Percentiles rank a stretch among this genome's conserved stretches.
Conservation (phyloP, 176 grass and related monocot species). For the Cenchrus purpureus region DNA sequence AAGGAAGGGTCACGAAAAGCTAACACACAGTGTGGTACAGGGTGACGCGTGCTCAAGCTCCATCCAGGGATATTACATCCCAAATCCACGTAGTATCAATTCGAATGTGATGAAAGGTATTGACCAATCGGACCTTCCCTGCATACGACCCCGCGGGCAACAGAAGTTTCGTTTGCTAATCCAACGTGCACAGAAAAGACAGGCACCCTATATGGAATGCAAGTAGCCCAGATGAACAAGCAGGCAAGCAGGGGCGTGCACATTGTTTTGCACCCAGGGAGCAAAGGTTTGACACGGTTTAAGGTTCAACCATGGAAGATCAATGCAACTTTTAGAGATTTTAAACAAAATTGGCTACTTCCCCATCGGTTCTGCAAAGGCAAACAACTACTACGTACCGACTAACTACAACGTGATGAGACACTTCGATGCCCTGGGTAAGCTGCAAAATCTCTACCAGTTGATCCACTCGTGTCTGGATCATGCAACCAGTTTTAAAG, state of each 20-base stretch:
- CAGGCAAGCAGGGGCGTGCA: neutral
- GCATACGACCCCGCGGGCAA: neutral
- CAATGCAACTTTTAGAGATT: neutral
- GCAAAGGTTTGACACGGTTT: neutral
- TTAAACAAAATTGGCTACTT: conserved; percentile 12
- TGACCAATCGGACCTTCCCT: neutral
- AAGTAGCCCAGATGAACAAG: neutral
- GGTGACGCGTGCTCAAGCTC: neutral
- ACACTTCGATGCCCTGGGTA: neutral
- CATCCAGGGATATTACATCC: neutral
- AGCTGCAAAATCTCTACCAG: neutral
- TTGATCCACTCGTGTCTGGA: conserved; percentile 18
- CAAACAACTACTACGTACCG: neutral
- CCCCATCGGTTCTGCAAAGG: neutral
- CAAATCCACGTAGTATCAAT: no score
- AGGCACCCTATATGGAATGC: neutral
- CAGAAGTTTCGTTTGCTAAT: neutral
- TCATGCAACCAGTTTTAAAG: conserved; percentile 14
- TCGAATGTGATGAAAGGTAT: neutral
- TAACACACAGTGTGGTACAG: neutral
- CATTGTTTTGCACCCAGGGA: neutral
- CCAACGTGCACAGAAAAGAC: neutral
- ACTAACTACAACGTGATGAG: neutral
- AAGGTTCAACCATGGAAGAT: neutral
- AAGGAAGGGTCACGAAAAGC: conserved; percentile 15